Evolutionary conservation across 2,329 filamentous ascomycete species (phyloP), one percentile per base, ranked within the genome.

Genomic region (Trichothecium roseum): DNA sequence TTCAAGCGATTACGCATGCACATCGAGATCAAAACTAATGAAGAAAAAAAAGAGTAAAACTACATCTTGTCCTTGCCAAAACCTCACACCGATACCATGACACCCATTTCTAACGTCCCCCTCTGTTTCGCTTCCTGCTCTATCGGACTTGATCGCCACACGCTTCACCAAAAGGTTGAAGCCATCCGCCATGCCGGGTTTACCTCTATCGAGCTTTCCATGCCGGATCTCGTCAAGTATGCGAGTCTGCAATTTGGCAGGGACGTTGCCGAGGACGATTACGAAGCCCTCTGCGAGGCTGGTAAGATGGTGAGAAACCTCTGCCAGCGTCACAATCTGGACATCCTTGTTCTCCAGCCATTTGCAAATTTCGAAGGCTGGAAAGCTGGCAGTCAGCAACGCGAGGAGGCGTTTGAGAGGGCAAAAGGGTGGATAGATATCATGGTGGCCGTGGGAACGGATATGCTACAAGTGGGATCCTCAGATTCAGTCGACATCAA

Each of bases 351-450:
- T 63, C 56, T 87, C 5, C 82, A 88, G 47, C 81, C 82, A 0
- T 87, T 88, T 46, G 62, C 75, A 13, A 83, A 86, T 46, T 86
- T 85, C 39, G 82, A 88, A 46, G 83, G 82, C 2, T 88, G 82
- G 81, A 59, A 67, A 1, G 61, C 63, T 28, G 74, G 63, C 0
- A 74, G 70, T 2, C 46, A 59, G 1, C 70, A 81, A 51, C 62
- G 79, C 4, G 56, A 72, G 5, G 72, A 81, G 35, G 80, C 77
- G 0, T 82, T 82, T 42, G 56, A 60, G 0, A 65, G 78, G 17
- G 81, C 78, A 0, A 57, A 54, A 6, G 79, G 78, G 0, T 88
- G 81, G 82, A 71, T 82, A 33, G 57, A 66, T 8, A 73, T 88
- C 40, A 86, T 87, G 81, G 62, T 76, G 24, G 76, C 76, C 3